These are phyloP conservation scores for Fusarium piperis DNA, from an alignment of 2,329 filamentous ascomycete species.

Conservation along the genomic window DNA sequence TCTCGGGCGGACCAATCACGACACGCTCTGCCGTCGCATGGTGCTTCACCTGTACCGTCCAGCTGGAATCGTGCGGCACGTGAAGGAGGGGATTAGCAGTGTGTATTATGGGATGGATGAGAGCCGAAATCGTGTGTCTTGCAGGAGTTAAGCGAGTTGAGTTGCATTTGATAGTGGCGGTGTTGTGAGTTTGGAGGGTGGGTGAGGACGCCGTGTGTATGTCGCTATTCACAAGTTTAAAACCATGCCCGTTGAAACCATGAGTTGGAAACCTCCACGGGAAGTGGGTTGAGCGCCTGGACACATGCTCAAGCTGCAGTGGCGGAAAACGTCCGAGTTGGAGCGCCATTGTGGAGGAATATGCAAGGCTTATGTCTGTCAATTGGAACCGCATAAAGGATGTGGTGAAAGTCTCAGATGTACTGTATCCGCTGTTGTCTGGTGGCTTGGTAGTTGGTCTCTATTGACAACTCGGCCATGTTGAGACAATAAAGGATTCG, in stretches of 20 bases:
- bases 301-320: background rate
- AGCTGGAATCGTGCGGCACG: constrained; percentile 27
- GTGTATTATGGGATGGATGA: background rate
- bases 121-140: background rate
- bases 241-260: constrained; percentile 3
- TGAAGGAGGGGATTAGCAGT: constrained; percentile 1
- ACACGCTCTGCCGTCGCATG: background rate
- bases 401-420: background rate
- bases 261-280: background rate
- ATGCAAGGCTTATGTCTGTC: background rate
- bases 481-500: background rate
- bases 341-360: background rate
- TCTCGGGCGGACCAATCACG: constrained; percentile 31
- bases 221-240: background rate
- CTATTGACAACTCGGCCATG: background rate
- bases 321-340: background rate
- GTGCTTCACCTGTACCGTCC: constrained; percentile 23
- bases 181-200: background rate
- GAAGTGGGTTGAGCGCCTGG: background rate
- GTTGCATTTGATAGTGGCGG: background rate
- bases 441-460: background rate
- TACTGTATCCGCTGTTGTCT: background rate
- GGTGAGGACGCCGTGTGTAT: background rate
- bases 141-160: background rate
- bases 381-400: background rate